These are phyloP conservation scores for Kwoniella sp. DNA, from an alignment of 768 basidiomycete genomes.

Conservation along the genomic window DNA sequence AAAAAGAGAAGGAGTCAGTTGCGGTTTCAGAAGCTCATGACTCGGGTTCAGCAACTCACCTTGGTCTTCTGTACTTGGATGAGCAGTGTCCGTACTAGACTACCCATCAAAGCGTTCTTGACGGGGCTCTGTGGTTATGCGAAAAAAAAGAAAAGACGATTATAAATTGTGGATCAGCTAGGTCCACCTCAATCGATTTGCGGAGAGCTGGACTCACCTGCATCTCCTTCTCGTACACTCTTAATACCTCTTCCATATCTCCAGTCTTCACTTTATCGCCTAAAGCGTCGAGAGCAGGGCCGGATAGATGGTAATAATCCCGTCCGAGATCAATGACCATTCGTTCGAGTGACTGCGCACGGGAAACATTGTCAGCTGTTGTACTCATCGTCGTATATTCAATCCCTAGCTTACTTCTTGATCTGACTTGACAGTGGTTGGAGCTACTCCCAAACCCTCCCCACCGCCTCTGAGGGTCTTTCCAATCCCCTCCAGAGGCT, in stretches of 20 bases:
- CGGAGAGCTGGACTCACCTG: constrained; percentile 57
- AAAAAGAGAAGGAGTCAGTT: constrained; percentile 5
- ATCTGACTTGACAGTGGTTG: constrained; percentile 81
- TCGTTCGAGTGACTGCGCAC: constrained; percentile 75
- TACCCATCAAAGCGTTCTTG: constrained; percentile 75
- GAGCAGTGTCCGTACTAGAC: constrained; percentile 77
- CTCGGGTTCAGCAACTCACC: constrained; percentile 61
- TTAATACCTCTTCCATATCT: constrained; percentile 81
- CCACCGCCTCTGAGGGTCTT: constrained; percentile 81
- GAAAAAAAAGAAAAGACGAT: not conserved
- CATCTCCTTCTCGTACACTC: constrained; percentile 90
- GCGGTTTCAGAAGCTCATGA: too few relatives aligned
- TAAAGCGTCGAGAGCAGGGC: constrained; percentile 67
- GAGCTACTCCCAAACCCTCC: constrained; percentile 69
- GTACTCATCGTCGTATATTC: not conserved
- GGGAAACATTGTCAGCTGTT: not conserved
- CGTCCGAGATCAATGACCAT: constrained; percentile 84
- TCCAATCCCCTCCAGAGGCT: constrained; percentile 78
- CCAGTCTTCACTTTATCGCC: constrained; percentile 71
- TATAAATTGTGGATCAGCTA: not conserved
- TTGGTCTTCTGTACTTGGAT: constrained; percentile 96
- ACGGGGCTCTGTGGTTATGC: constrained; percentile 62
- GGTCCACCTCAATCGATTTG: not conserved
- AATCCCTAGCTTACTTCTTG: constrained; percentile 64
- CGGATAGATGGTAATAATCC: constrained; percentile 72